Evolutionary conservation across 2,329 filamentous ascomycete species (phyloP).

Genomic region (Aschersonia sp.): DNA sequence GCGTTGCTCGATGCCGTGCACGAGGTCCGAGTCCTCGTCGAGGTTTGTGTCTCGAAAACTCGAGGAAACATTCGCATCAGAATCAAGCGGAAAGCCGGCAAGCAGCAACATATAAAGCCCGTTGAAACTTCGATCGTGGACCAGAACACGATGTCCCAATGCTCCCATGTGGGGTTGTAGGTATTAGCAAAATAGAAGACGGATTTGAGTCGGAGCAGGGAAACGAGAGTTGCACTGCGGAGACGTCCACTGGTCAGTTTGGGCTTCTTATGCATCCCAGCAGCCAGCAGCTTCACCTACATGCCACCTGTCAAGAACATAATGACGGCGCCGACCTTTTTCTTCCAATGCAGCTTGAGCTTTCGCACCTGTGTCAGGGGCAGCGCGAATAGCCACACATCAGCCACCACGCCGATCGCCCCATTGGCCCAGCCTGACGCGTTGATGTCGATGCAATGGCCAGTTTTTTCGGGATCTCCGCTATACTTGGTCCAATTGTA

Average conservation of each 20-base stretch:
- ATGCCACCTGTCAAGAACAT: conserved; percentile 28
- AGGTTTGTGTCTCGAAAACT: not conserved
- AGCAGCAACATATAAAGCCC: conserved; percentile 12
- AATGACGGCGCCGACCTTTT: conserved; percentile 18
- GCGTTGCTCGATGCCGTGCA: conserved; percentile 1
- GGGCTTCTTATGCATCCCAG: not conserved
- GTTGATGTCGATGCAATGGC: conserved; percentile 29
- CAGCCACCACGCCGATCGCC: conserved; percentile 27
- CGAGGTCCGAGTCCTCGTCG: not conserved
- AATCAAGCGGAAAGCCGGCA: conserved; percentile 12
- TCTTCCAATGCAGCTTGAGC: conserved; percentile 11
- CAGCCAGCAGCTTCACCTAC: conserved; percentile 5
- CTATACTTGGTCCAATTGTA: conserved; percentile 23
- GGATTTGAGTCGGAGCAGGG: conserved; percentile 10
- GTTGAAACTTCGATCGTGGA: conserved; percentile 12
- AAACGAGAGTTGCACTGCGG: conserved; percentile 10
- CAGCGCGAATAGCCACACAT: conserved; percentile 29
- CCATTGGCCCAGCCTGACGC: conserved; percentile 31
- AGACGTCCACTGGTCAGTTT: not conserved
- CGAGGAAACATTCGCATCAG: conserved; percentile 3
- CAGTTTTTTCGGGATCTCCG: conserved; percentile 26
- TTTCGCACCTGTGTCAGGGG: conserved; percentile 26
- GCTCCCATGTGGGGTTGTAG: conserved; percentile 11
- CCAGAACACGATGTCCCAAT: conserved; percentile 9
- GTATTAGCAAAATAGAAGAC: conserved; percentile 9